Conservation (phyloP, 176 grass and related monocot species). For the Musa beccarii region DNA sequence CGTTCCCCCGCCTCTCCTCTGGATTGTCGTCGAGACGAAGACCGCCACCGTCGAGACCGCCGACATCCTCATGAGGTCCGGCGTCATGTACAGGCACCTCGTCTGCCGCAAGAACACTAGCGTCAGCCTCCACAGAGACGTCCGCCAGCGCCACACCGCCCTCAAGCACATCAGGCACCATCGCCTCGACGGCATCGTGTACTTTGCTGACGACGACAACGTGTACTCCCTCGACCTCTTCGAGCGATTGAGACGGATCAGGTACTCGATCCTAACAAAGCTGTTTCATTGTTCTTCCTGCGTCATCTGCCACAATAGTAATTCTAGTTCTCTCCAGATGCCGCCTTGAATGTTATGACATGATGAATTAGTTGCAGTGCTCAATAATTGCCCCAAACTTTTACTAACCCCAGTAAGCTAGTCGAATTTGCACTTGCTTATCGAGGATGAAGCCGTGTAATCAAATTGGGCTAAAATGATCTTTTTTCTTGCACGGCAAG, state of each 20-base stretch:
- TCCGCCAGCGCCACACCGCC: constrained; percentile 71
- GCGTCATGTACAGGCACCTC: constrained; percentile 74
- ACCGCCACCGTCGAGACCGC: constrained; percentile 50
- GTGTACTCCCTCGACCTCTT: constrained; percentile 84
- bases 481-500: too few species aligned
- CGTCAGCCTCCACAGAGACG: constrained; percentile 19
- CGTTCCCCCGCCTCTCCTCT: constrained; percentile 42
- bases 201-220: constrained; percentile 90
- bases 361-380: background rate
- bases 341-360: background rate
- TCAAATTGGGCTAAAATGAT: background rate
- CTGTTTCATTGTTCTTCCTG: too few species aligned
- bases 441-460: background rate
- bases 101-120: constrained; percentile 31
- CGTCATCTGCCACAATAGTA: too few species aligned
- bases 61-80: constrained; percentile 44
- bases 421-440: too few species aligned
- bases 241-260: constrained; percentile 55
- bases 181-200: constrained; percentile 70
- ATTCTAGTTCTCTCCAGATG: background rate
- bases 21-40: constrained; percentile 75
- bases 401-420: too few species aligned
- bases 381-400: too few species aligned
- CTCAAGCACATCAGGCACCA: constrained; percentile 77
- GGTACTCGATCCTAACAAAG: constrained; percentile 25